These are phyloP conservation scores for Ganoderma multipileum DNA, from an alignment of 1,284 basidiomycete genomes.

Conservation along the genomic window DNA sequence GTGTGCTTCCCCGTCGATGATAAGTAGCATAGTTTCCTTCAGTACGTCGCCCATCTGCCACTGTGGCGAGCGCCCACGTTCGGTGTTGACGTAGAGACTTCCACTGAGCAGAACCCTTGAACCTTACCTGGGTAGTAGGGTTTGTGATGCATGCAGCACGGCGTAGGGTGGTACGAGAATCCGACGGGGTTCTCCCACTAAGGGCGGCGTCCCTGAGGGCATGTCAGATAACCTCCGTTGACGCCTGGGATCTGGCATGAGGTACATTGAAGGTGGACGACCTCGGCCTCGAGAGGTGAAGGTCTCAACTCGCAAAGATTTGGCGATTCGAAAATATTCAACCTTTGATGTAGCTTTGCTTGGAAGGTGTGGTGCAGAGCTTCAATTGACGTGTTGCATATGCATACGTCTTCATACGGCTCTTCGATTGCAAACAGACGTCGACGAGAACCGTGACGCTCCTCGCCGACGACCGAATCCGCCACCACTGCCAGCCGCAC, in stretches of 20 bases:
- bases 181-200: background rate
- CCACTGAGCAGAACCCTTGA: background rate
- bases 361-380: background rate
- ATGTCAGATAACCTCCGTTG: background rate
- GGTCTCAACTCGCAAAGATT: background rate
- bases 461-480: background rate
- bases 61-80: background rate
- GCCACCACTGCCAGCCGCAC: too few relatives aligned
- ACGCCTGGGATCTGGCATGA: background rate
- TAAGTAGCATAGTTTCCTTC: too few relatives aligned
- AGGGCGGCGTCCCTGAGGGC: background rate
- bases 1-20: background rate
- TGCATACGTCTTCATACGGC: background rate
- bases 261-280: background rate
- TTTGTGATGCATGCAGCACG: background rate
- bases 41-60: background rate
- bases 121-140: background rate
- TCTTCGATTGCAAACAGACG: background rate
- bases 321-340: background rate
- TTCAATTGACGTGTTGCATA: background rate
- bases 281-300: background rate
- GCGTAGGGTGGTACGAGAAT: background rate
- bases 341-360: background rate
- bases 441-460: background rate
- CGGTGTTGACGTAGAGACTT: background rate